phyloP scores from a whole-genome alignment of 495 filamentous ascomycete species.

The Tuber magnatum region DNA sequence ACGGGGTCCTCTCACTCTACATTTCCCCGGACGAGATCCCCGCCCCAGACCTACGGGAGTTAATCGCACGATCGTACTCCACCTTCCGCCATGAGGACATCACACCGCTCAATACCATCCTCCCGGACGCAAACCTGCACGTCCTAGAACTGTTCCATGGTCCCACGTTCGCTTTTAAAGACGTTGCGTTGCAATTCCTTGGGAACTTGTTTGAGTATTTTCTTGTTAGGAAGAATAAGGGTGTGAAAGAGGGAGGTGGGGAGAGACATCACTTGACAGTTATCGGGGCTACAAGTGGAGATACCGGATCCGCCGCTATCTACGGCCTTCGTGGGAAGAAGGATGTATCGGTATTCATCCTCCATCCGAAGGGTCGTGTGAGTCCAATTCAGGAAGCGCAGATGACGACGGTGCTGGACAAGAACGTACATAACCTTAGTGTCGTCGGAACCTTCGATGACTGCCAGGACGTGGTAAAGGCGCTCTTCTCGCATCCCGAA shows the following conservation, averaged over 20 bases:
- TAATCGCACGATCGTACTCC: slow-evolving; percentile 72
- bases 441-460: slow-evolving; percentile 89
- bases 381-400: slow-evolving; percentile 85
- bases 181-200: slow-evolving; percentile 80
- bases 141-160: slow-evolving; percentile 95
- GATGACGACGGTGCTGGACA: slow-evolving; percentile 84
- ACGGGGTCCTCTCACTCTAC: slow-evolving; percentile 67
- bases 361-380: slow-evolving; percentile 75
- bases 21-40: slow-evolving; percentile 80
- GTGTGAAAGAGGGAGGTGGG: slow-evolving; percentile 1
- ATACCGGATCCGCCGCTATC: slow-evolving; percentile 92
- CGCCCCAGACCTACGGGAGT: slow-evolving; percentile 63
- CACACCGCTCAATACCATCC: slow-evolving; percentile 61
- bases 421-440: slow-evolving; percentile 81
- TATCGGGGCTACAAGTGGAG: slow-evolving; percentile 85
- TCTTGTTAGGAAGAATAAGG: slow-evolving; percentile 69
- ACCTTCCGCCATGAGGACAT: slow-evolving; percentile 73
- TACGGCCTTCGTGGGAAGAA: slow-evolving; percentile 97
- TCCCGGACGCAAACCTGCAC: slow-evolving; percentile 61
- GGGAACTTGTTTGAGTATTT: slow-evolving; percentile 98
- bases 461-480: slow-evolving; percentile 93
- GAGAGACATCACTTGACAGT: slow-evolving; percentile 80
- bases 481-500: slow-evolving; percentile 72
- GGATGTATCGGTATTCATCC: slow-evolving; percentile 85
- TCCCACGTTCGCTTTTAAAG: slow-evolving; percentile 94